Evolutionary conservation across 495 filamentous ascomycete species (phyloP).

Genomic region (Podospora comata): DNA sequence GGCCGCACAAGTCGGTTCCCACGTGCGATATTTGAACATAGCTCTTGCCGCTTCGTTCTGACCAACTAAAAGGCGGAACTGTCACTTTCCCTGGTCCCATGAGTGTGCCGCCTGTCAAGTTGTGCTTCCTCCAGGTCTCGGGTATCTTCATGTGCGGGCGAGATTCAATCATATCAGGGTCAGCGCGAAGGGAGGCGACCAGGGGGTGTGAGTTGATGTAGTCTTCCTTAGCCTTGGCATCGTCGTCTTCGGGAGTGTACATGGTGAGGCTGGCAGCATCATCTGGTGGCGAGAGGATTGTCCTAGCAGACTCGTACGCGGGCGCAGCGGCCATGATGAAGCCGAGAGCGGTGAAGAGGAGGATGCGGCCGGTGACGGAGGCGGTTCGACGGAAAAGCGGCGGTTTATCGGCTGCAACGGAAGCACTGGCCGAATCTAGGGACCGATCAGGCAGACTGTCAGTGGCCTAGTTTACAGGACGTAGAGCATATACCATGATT

Average conservation of each 20-base stretch:
- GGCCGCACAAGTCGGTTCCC: conserved; percentile 80
- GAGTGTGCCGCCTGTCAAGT: conserved; percentile 79
- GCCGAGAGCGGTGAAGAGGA: conserved; percentile 49
- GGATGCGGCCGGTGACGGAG: conserved; percentile 31
- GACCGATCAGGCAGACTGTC: neutral
- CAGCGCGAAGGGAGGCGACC: conserved; percentile 58
- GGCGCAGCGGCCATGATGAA: conserved; percentile 54
- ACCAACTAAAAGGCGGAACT: conserved; percentile 78
- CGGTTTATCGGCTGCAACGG: neutral
- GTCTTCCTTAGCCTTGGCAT: conserved; percentile 61
- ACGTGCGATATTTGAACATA: conserved; percentile 76
- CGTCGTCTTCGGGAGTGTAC: conserved; percentile 61
- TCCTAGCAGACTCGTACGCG: conserved; percentile 41
- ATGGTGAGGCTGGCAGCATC: conserved; percentile 70
- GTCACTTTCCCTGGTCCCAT: conserved; percentile 71
- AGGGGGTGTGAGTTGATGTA: conserved; percentile 75
- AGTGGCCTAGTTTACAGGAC: neutral
- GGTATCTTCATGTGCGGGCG: conserved; percentile 88
- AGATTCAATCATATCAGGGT: conserved; percentile 67
- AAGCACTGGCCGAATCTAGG: neutral
- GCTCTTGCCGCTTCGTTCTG: conserved; percentile 64
- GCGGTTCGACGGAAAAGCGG: conserved; percentile 31
- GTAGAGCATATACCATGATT: neutral
- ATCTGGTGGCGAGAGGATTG: conserved; percentile 53
- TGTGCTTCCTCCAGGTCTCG: conserved; percentile 58